These are phyloP conservation scores for Cokeromyces recurvatus DNA, from an alignment of 371 early-diverging fungal genomes.

Conservation along the genomic window DNA sequence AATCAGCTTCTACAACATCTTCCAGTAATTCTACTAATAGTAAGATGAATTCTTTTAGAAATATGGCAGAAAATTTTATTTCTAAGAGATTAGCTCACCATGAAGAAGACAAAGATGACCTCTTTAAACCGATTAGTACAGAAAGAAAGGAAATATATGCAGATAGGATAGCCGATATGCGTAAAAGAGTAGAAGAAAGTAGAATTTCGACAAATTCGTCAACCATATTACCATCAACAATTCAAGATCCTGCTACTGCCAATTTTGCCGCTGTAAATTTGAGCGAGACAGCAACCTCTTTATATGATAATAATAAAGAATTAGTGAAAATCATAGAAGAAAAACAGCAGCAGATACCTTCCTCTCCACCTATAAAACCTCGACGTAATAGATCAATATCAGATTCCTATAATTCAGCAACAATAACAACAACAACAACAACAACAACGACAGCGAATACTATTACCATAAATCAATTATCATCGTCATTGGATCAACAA, in stretches of 20 bases:
- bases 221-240: too few relatives aligned
- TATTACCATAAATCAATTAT: too few relatives aligned
- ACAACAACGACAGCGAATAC: too few relatives aligned
- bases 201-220: too few relatives aligned
- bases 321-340: too few relatives aligned
- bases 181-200: constrained; percentile 10
- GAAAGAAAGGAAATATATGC: constrained; percentile 12
- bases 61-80: constrained; percentile 6
- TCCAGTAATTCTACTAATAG: not conserved
- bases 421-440: too few relatives aligned
- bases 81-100: not conserved
- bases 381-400: not conserved
- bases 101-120: not conserved
- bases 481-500: too few relatives aligned
- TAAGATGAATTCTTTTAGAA: constrained; percentile 5
- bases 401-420: too few relatives aligned
- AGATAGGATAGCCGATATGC: constrained; percentile 11
- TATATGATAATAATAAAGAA: too few relatives aligned
- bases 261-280: too few relatives aligned
- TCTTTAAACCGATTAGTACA: not conserved
- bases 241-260: not conserved
- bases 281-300: too few relatives aligned
- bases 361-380: not conserved
- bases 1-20: not conserved
- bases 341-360: too few relatives aligned